Base-by-base conservation (phyloP, 345 rosid species). In the Acer negundo region DNA sequence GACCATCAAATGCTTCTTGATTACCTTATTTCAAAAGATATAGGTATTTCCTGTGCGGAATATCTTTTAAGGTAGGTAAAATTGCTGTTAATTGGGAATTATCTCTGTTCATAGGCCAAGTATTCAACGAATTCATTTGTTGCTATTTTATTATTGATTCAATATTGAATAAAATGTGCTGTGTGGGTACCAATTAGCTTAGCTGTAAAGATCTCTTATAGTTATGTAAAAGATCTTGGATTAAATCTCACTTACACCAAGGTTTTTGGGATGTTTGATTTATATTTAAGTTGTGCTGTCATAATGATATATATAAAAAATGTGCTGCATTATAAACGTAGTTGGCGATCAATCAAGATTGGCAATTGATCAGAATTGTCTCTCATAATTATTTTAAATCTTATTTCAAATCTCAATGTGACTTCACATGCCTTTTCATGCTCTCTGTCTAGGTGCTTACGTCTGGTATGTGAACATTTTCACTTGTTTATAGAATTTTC, bases 1-100 rank as follows among this genome's bases (percentile, higher is more conserved):
- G 98, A 92, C 83, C 97, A 95, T 83, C 92, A 92, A 84, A 94
- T 92, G 79, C 93, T 95, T 82, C 97, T 95, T 69, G 96, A 95
- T 88, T 93, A 90, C 87, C 97, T 92, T 73, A 91, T 92, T 79
- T 92, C 98, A 42, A 92, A 89, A 82, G 98, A 92, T 78, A 82
- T 80, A 0, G 94, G 99, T 79, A 82, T 83, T 77, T 83, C 79
- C 79, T 90, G 94, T 81, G 96, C 92, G 59, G 96, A 92, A 72
- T 95, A 92, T 87, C 90, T 95, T 47, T 82, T 95, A 69, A 90
- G 94, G 99, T 90, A 46, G 62, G 77, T 75, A 69, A 51, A 69
- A 17, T 64, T 65, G 46, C 70, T 5, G 62, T 19, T 22, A 19
- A 63, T 1, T n/a, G 20, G 35, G 51, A 2, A 58, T 15, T 17